Percentiles rank a stretch among this genome's conserved stretches.
Evolutionary conservation across 2,329 filamentous ascomycete genomes (phyloP).

Genomic region (Ascochyta lentis): DNA sequence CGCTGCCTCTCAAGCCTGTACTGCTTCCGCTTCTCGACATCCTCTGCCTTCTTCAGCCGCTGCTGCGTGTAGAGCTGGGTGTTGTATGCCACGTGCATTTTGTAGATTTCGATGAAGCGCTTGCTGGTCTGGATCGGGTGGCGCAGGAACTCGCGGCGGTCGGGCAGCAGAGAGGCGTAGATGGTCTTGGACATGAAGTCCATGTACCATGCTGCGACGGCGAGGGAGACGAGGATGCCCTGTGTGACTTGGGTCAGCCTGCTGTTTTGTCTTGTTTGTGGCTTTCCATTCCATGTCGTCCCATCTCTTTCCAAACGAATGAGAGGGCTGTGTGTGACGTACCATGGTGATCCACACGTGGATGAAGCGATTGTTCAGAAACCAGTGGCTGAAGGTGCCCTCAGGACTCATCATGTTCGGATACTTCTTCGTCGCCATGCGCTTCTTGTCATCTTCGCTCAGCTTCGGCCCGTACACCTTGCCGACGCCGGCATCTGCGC

Average conservation of each 20-base stretch:
- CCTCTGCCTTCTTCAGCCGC: conserved; percentile 76
- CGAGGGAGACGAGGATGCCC: conserved; percentile 73
- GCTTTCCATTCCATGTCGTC: background rate
- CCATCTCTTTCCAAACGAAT: background rate
- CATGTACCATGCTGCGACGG: conserved; percentile 73
- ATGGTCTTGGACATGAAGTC: conserved; percentile 83
- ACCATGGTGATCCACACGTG: conserved; percentile 88
- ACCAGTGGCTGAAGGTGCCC: conserved; percentile 83
- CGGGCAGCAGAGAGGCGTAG: conserved; percentile 79
- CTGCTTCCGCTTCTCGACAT: conserved; percentile 83
- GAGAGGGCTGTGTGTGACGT: conserved; percentile 38
- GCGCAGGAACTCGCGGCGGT: conserved; percentile 69
- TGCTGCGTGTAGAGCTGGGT: conserved; percentile 73
- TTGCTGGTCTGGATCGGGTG: conserved; percentile 73
- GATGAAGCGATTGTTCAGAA: conserved; percentile 76
- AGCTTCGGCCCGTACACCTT: conserved; percentile 78
- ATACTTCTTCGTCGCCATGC: conserved; percentile 75
- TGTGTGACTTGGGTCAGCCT: conserved; percentile 33
- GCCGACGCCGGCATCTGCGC: conserved; percentile 58
- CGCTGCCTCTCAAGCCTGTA: conserved; percentile 69
- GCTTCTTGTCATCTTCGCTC: conserved; percentile 68
- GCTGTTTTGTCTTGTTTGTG: background rate
- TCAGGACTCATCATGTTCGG: conserved; percentile 87
- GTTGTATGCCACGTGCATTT: conserved; percentile 76
- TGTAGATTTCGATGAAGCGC: conserved; percentile 74